Conservation (phyloP, 345 rosid genomes). For the Atalantia buxifolia region DNA sequence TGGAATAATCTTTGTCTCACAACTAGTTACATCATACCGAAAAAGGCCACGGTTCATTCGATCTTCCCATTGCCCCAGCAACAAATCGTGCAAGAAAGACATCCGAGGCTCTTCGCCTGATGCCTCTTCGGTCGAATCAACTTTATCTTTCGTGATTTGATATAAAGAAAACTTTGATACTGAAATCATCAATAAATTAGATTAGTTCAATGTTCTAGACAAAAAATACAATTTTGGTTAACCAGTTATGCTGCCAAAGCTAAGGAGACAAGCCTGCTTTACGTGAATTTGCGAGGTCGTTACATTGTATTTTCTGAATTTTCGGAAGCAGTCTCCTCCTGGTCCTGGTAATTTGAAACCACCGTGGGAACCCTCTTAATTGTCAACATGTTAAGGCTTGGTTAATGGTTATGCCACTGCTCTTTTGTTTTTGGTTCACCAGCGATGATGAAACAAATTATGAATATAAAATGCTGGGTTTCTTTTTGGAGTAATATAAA, state of each 20-base stretch:
- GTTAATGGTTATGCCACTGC: no score
- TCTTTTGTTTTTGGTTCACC: no score
- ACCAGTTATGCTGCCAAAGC: no score
- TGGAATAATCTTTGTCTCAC: slow-evolving; percentile 46
- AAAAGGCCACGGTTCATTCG: slow-evolving; percentile 44
- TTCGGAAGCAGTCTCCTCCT: background rate
- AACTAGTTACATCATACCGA: slow-evolving; percentile 49
- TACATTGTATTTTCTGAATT: background rate
- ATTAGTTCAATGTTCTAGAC: no score
- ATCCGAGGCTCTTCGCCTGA: slow-evolving; percentile 9
- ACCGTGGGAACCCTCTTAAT: slow-evolving; percentile 36
- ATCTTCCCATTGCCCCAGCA: slow-evolving; percentile 49
- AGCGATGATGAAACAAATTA: no score
- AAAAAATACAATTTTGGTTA: no score
- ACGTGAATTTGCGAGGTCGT: no score
- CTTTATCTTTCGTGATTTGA: slow-evolving; percentile 28
- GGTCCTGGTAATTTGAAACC: slow-evolving; percentile 38
- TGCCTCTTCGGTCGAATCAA: slow-evolving; percentile 9
- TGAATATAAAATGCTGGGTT: no score
- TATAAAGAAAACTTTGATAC: slow-evolving; percentile 41
- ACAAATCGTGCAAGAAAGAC: slow-evolving; percentile 7
- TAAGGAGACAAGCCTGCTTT: no score
- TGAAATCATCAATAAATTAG: slow-evolving; percentile 7
- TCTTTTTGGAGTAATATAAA: no score
- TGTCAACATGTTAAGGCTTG: slow-evolving; percentile 24